Evolutionary conservation across 805 yeast genomes (phyloP).

Genomic region (Starmerella bombi): DNA sequence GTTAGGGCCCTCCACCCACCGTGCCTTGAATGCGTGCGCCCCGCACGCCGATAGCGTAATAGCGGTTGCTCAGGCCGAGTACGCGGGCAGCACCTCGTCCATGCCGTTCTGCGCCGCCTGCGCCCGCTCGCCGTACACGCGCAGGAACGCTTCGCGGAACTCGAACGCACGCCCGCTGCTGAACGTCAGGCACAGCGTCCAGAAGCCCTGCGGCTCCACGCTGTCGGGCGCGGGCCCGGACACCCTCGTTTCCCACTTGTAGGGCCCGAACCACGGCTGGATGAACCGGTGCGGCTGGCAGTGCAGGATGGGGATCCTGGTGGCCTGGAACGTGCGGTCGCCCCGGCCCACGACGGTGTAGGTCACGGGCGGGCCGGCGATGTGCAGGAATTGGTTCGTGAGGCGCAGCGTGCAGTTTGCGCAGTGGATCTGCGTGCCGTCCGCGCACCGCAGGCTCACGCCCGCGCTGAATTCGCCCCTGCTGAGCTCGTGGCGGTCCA

Average conservation of each 20-base stretch:
- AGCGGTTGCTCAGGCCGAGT: constrained; percentile 9
- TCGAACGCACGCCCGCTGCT: constrained; percentile 26
- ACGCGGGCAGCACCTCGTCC: constrained; percentile 20
- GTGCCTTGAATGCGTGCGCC: no score
- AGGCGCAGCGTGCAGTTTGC: constrained; percentile 12
- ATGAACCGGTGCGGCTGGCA: constrained; percentile 17
- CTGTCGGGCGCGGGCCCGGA: background rate
- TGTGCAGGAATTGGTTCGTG: constrained; percentile 18
- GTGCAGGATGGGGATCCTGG: constrained; percentile 19
- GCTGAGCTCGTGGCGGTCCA: constrained; percentile 10
- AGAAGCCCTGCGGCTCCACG: constrained; percentile 13
- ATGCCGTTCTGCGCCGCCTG: constrained; percentile 17
- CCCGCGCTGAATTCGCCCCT: constrained; percentile 4
- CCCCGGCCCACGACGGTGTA: constrained; percentile 23
- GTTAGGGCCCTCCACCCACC: no score
- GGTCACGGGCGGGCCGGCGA: constrained; percentile 10
- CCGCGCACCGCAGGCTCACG: constrained; percentile 5
- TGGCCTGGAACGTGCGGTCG: constrained; percentile 21
- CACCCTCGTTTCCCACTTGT: constrained; percentile 23
- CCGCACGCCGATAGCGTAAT: no score
- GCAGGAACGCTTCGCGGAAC: constrained; percentile 16
- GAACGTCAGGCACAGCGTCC: constrained; percentile 23
- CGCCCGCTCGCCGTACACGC: constrained; percentile 6
- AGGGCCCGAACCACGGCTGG: constrained; percentile 31
- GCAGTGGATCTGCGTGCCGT: constrained; percentile 6